Base-by-base conservation (phyloP, 805 yeast species). In the Starmerella geochares region DNA sequence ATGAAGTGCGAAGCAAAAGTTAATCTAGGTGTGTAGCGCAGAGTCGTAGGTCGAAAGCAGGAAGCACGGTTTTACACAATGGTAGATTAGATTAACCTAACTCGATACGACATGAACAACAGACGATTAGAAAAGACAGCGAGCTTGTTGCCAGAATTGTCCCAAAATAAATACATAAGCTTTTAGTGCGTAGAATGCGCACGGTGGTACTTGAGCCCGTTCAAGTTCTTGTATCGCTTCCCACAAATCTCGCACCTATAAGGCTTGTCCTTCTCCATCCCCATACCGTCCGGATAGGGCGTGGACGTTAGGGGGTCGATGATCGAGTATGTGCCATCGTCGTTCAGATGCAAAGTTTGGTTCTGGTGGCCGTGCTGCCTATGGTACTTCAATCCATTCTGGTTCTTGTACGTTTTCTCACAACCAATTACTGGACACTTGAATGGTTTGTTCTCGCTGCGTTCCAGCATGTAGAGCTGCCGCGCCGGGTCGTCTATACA, bases 231-330 rank as follows among this genome's bases (percentile, higher is more conserved):
- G 71, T 92, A 92, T 50, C 98, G 73, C 69, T 90, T 92, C 52
- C 97, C 97, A 70, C 98, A 92, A 38, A 90, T 95, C 69, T 92
- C 97, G 69, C 98, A 92, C 63, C 96, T 77, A 67, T 90, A 92
- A 33, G 98, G 98, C 71, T 92, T 92, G 71, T 92, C 98, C 71
- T 86, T 88, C 67, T 92, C 98, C 77, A 86, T 77, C 20, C 88
- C 95, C 68, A 86, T 82, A 4, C 95, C 95, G 65, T 90, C 95
- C 36, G 90, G 85, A 64, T 85, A 86, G 9, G 95, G 95, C 50
- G 87, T 77, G 62, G 86, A 86, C 31, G 71, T 67, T 31, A 67
- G 60, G 11, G 98, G 98, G 66, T 92, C 96, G 53, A 90, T 83
- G 35, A 90, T 87, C 41, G 90, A 81, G 58, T 81, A 83, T 1